Conservation (phyloP, 768 basidiomycete species). For the Collybiopsis confluens region DNA sequence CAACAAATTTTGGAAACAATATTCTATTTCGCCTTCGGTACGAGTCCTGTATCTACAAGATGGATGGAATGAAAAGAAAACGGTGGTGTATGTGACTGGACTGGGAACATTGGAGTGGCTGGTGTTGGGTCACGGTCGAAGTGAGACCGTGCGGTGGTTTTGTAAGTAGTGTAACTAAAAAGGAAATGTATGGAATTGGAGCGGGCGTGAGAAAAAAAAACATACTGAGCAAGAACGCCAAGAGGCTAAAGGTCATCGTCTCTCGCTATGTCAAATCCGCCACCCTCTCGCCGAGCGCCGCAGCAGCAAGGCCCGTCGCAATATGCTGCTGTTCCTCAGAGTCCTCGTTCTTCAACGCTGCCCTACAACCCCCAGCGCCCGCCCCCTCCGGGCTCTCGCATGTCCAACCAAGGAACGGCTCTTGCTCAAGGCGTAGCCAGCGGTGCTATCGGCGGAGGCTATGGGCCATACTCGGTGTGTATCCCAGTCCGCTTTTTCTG, state of each 20-base stretch:
- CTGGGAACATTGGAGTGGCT: neutral
- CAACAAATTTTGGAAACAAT: slow-evolving; percentile 42
- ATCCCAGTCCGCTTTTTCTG: neutral
- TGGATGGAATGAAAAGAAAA: slow-evolving; percentile 40
- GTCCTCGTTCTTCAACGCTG: slow-evolving; percentile 17
- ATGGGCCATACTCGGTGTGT: slow-evolving; percentile 85
- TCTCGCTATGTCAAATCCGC: slow-evolving; percentile 25
- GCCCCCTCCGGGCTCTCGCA: slow-evolving; percentile 21
- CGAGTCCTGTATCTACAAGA: slow-evolving; percentile 35
- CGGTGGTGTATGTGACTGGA: neutral
- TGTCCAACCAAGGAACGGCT: slow-evolving; percentile 36
- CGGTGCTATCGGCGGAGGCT: slow-evolving; percentile 72
- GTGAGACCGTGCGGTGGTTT: neutral
- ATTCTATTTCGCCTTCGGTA: slow-evolving; percentile 35
- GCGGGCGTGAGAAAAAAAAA: too few relatives aligned
- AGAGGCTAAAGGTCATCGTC: too few relatives aligned
- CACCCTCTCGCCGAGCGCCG: slow-evolving; percentile 32
- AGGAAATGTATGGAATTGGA: too few relatives aligned
- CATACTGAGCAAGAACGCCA: too few relatives aligned
- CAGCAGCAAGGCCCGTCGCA: slow-evolving; percentile 43
- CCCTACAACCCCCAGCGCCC: slow-evolving; percentile 16
- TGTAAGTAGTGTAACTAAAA: too few relatives aligned
- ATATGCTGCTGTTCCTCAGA: slow-evolving; percentile 65
- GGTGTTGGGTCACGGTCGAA: neutral
- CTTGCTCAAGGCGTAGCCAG: slow-evolving; percentile 78